Percentiles rank a stretch among this genome's conserved stretches.
Conservation (phyloP, 495 filamentous ascomycete species). For the Wilcoxina mikolae region DNA sequence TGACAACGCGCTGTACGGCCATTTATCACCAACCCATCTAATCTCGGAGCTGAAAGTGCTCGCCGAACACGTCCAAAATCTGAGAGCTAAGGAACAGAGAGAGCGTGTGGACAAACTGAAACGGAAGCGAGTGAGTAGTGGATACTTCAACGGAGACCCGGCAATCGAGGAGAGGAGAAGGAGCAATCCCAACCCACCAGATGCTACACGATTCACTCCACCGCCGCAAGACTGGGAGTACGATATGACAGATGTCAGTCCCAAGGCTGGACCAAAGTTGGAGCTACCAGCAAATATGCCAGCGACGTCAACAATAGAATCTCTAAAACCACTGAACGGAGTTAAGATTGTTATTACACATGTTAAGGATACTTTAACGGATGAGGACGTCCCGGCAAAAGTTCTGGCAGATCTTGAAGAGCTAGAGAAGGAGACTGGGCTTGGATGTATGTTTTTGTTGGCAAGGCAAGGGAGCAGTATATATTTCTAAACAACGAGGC, state of each 20-base stretch:
- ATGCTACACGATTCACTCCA: too few relatives aligned
- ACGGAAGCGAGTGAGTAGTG: constrained; percentile 15
- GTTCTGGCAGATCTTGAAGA: constrained; percentile 54
- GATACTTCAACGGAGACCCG: constrained; percentile 1
- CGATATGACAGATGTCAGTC: too few relatives aligned
- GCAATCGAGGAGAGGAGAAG: background rate
- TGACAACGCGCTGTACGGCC: constrained; percentile 67
- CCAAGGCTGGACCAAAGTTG: too few relatives aligned
- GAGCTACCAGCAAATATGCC: too few relatives aligned
- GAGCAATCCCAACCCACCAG: background rate
- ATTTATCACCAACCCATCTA: constrained; percentile 69
- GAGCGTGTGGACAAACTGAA: constrained; percentile 21
- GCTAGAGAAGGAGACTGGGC: constrained; percentile 42
- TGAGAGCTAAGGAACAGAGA: constrained; percentile 25
- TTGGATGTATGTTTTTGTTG: constrained; percentile 71
- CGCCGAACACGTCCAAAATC: constrained; percentile 46
- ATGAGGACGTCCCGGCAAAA: constrained; percentile 42
- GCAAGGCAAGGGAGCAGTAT: constrained; percentile 40
- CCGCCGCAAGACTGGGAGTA: too few relatives aligned
- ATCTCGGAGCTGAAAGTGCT: constrained; percentile 59
- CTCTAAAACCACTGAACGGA: constrained; percentile 33
- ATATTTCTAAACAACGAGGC: constrained; percentile 25
- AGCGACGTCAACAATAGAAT: too few relatives aligned
- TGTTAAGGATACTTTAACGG: constrained; percentile 63
- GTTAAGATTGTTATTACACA: constrained; percentile 62